phyloP scores from a whole-genome alignment of 1,139 yeast genomes.

The Scheffersomyces stambukii region DNA sequence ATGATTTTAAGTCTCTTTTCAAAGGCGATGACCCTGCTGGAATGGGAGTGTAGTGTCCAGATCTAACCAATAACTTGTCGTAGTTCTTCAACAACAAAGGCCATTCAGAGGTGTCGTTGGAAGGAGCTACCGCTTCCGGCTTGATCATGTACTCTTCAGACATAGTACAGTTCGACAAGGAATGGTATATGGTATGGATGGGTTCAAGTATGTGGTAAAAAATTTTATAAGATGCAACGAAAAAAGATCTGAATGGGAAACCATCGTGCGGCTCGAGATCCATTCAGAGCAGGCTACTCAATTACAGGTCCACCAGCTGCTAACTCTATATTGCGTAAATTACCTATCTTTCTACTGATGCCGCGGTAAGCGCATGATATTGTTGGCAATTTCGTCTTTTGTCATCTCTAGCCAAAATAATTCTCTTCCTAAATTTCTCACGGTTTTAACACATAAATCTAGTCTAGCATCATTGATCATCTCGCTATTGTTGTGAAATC shows the following conservation, averaged over 20 bases:
- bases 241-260: conserved; percentile 1
- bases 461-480: conserved; percentile 33
- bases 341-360: no score
- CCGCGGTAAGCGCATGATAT: no score
- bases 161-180: conserved; percentile 34
- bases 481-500: conserved; percentile 33
- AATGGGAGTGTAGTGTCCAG: conserved; percentile 95
- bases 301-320: no score
- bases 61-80: conserved; percentile 90
- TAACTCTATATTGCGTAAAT: no score
- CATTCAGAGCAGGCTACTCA: no score
- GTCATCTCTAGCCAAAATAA: conserved; percentile 55
- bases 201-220: conserved; percentile 1
- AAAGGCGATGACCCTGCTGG: conserved; percentile 94
- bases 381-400: conserved; percentile 29
- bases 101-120: conserved; percentile 91
- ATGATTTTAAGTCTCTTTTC: conserved; percentile 87
- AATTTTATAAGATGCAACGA: conserved; percentile 2
- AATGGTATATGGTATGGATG: not conserved
- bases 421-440: conserved; percentile 69
- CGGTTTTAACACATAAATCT: conserved; percentile 53
- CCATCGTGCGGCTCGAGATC: no score
- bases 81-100: conserved; percentile 90
- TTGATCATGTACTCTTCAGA: conserved; percentile 70
- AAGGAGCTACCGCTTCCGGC: conserved; percentile 79